Evolutionary conservation across 1,139 yeast genomes (phyloP), one percentile per base, ranked within the genome.

Genomic region (Magnusiomyces sp.): DNA sequence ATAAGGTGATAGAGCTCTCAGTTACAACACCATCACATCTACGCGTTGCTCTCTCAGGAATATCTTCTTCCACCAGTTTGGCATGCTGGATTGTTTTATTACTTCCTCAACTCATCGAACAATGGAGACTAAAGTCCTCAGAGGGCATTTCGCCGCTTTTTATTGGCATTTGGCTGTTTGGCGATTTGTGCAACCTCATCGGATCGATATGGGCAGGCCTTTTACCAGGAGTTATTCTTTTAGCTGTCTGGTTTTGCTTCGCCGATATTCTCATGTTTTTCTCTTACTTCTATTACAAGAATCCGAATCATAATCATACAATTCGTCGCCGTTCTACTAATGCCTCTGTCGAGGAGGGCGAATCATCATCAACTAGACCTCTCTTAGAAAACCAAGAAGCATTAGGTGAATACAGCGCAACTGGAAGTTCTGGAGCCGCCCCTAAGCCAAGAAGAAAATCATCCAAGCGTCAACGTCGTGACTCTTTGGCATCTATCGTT

Each of bases 61-160:
- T 82, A 13, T 75, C 81, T 65, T 90, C 90, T 1, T 81, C 87
- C 10, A 54, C 68, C 14, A 62, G 65, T 40, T 55, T 66, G 62
- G 81, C 90, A 1, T 83, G 90, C 62, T 86, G 92, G 92, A 77
- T 86, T 27, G 90, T 85, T n/a, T 69, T 85, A 46, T 73, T 84
- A 54, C 70, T 84, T 60, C 95, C 95, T 1, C 95, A 86, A 65
- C 73, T 85, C 45, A 76, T 85, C 39, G 95, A 85, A 63, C 94
- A 85, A 66, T 85, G 90, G 90, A 69, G 84, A 53, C 69, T 80
- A 49, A 81, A 83, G 62, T 77, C 87, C 23, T 87, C 89, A 3
- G 92, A 84, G 39, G 95, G 95, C 4, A 79, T 85, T 20, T 81
- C 94, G 34, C 74, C 83, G 39, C 77, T 83, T 2, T 85, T 85